Base-by-base conservation (phyloP, 202 grass and related monocot species). In the Digitaria exilis region DNA sequence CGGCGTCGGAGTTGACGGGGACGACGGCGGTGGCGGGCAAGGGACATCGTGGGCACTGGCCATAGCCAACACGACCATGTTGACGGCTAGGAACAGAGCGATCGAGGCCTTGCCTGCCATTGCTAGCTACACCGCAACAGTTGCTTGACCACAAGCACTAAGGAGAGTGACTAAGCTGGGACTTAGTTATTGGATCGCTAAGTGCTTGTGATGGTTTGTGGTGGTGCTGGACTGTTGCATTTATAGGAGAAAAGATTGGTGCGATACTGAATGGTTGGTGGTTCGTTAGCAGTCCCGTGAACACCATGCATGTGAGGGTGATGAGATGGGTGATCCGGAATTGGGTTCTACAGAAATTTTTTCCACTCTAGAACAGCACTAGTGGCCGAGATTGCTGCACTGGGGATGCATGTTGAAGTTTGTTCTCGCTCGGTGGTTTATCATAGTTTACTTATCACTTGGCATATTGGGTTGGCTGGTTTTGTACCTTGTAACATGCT, bases 11-110 rank as follows among this genome's bases (percentile, higher is more conserved):
- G 67, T 71, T 16, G 65, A 43, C 2, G 82, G 89, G 35, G 35
- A 3, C 5, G 37, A 39, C 12, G 61, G 83, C 2, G 81, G 37
- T 8, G 37, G 76, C 11, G 54, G 58, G 49, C 88, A 90, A 39
- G 19, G 0, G 1, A 42, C 28, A 2, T 71, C 75, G 32, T 83
- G 87, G 28, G 88, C 91, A 43, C 79, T 91, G 62, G 81, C 72
- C 41, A 87, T 12, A 4, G 90, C 73, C 77, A 91, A 63, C 49
- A 77, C 83, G 2, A 78, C 67, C 29, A 96, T 44, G 84, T 77
- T 87, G 14, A 87, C 45, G 61, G 75, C 75, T 2, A 96, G 86
- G 79, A 91, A 93, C 83, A 96, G 69, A 5, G 88, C 86, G 39
- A 80, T 12, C 10, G 86, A 84, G 43, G 88, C 76, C 74, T 86